Base-by-base conservation (phyloP, 164 flowering plant species). In the Annona cherimola region DNA sequence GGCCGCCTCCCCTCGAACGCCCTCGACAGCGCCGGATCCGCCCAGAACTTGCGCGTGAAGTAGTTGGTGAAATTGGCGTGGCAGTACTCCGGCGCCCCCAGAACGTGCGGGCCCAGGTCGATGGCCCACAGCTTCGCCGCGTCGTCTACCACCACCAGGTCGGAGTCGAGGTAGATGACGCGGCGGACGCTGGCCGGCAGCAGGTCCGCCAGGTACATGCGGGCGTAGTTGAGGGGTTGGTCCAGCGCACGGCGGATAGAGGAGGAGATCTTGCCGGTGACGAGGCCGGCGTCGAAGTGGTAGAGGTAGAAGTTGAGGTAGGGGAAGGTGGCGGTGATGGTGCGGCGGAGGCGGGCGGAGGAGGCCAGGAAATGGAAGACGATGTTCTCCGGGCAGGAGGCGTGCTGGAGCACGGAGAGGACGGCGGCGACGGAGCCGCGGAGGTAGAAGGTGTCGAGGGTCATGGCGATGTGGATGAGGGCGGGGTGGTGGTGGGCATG, bases 51-150 rank as follows among this genome's bases (percentile, higher is more conserved):
- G 2, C 72, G 74, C 0, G 89, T 87, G 73, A 87, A 84, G 69
- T 84, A 87, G 5, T 60, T 75, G 40, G 86, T 83, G 81, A 87
- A 87, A 45, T 87, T 87, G 19, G 91, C 85, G 61, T 87, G 87
- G 72, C 88, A 87, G 62, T 87, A 86, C 63, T 87, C 91, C 3
- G 91, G 91, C 6, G 88, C 91, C 0, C 84, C 89, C 46, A 87
- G 55, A 1, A 84, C 85, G 43, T 73, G 80, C 2, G 54, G 77
- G 1, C 74, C 81, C 39, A 87, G 69, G 4, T 83, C 80, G 9
- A 83, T 84, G 2, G 69, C 72, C 88, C 88, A 85, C 5, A 87
- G 79, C 73, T 86, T 83, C 1, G 82, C 85, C 5, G 86, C 77
- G 64, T 87, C 90, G 69, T 87, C 90, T 16, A 87, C 89, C 11